phyloP scores from a whole-genome alignment of 2,329 filamentous ascomycete genomes.

The Clarireedia monteithiana region DNA sequence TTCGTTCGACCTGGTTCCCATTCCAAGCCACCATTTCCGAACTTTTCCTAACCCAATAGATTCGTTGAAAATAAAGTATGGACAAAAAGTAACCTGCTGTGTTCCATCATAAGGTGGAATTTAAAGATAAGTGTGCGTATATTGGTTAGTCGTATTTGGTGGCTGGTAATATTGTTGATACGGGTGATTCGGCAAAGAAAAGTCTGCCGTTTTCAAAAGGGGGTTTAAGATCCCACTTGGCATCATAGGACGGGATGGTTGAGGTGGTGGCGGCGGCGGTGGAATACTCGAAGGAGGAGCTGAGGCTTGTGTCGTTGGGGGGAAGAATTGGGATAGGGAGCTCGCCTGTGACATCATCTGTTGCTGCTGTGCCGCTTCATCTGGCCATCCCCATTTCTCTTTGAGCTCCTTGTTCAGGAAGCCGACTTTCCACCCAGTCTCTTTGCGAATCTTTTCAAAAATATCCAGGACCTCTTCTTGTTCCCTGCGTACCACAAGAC shows the following conservation, averaged over 20 bases:
- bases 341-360: slow-evolving; percentile 18
- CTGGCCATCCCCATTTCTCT: slow-evolving; percentile 66
- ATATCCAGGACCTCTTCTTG: slow-evolving; percentile 76
- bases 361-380: slow-evolving; percentile 28
- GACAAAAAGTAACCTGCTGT: not conserved
- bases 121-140: slow-evolving; percentile 21
- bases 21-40: not conserved
- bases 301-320: slow-evolving; percentile 13
- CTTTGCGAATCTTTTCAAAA: slow-evolving; percentile 64
- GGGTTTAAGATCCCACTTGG: slow-evolving; percentile 56
- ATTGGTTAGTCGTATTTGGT: slow-evolving; percentile 42
- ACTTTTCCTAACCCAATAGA: not conserved
- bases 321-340: slow-evolving; percentile 25
- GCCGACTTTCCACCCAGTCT: slow-evolving; percentile 72
- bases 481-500: slow-evolving; percentile 59
- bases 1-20: not conserved
- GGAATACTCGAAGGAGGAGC: slow-evolving; percentile 15
- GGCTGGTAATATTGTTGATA: slow-evolving; percentile 77
- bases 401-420: slow-evolving; percentile 67
- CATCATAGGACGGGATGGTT: slow-evolving; percentile 16
- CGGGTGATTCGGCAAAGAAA: slow-evolving; percentile 69
- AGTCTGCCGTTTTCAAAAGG: slow-evolving; percentile 63
- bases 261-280: slow-evolving; percentile 18
- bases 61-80: not conserved
- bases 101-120: not conserved